These are phyloP conservation scores for Salix udensis DNA, from an alignment of 345 rosid genomes.

Conservation along the genomic window DNA sequence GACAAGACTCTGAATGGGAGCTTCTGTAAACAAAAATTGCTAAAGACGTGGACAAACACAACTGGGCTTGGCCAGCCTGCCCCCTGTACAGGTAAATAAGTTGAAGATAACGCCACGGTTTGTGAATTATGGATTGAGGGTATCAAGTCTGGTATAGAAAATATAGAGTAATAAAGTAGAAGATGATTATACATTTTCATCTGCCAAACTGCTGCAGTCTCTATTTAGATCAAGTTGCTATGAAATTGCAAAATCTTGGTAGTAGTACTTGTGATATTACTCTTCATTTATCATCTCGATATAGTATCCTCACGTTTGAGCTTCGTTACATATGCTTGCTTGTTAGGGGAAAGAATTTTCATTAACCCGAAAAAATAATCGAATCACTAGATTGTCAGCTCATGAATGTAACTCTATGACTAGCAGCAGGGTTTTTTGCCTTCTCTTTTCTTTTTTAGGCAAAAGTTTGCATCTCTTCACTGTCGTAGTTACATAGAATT, in stretches of 20 bases:
- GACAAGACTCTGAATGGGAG: conserved; percentile 60
- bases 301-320: not conserved
- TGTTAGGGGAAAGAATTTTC: not conserved
- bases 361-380: not conserved
- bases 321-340: not conserved
- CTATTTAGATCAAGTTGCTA: not conserved
- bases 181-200: not conserved
- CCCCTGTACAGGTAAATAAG: conserved; percentile 14
- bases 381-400: not conserved
- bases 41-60: not conserved
- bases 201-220: not conserved
- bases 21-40: conserved; percentile 38
- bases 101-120: not conserved
- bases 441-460: not conserved
- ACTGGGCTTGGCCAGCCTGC: not conserved
- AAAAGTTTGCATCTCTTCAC: not conserved
- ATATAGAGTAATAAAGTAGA: not conserved
- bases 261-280: not conserved
- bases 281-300: not conserved
- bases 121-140: conserved; percentile 6
- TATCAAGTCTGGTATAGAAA: not conserved
- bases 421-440: not conserved
- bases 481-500: conserved; percentile 18
- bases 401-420: not conserved
- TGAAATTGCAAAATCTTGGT: not conserved